Conservation (phyloP, 208 protist species). For the Leishmania braziliensis region DNA sequence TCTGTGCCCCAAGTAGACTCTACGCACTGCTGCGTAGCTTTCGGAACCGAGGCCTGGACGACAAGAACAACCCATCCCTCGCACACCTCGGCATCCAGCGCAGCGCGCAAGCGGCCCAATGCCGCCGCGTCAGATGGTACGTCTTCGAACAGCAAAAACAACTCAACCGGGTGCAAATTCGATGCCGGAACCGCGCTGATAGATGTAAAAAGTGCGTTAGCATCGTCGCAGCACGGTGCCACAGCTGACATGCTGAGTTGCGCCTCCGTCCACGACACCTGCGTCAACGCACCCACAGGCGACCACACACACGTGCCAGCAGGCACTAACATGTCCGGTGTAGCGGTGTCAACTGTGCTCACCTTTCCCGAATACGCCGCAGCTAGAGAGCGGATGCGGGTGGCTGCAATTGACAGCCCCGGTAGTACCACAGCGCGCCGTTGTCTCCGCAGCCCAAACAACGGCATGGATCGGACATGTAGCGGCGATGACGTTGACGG, state of each 20-base stretch:
- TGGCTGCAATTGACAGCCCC: conserved; percentile 46
- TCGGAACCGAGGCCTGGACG: conserved; percentile 42
- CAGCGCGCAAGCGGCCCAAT: conserved; percentile 4
- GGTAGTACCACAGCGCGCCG: conserved; percentile 35
- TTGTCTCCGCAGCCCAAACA: conserved; percentile 5
- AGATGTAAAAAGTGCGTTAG: background rate
- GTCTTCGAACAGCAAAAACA: conserved; percentile 49
- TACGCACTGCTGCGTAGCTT: conserved; percentile 31
- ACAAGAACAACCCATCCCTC: conserved; percentile 46
- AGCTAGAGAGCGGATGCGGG: conserved; percentile 27
- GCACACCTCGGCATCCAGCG: conserved; percentile 5
- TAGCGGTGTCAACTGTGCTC: background rate
- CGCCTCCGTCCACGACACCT: conserved; percentile 8
- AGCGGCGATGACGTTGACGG: conserved; percentile 12
- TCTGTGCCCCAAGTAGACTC: conserved; percentile 45
- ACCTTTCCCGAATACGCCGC: background rate
- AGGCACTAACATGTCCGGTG: conserved; percentile 7
- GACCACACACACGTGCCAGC: conserved; percentile 35
- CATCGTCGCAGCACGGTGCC: conserved; percentile 8
- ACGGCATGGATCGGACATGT: conserved; percentile 6
- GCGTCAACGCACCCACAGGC: background rate
- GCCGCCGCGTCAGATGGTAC: conserved; percentile 25
- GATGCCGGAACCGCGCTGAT: conserved; percentile 19
- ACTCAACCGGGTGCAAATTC: conserved; percentile 26
- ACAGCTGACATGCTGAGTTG: conserved; percentile 10